Evolutionary conservation across 768 basidiomycete genomes (phyloP).

Genomic region (Hygrocybe coccinea): DNA sequence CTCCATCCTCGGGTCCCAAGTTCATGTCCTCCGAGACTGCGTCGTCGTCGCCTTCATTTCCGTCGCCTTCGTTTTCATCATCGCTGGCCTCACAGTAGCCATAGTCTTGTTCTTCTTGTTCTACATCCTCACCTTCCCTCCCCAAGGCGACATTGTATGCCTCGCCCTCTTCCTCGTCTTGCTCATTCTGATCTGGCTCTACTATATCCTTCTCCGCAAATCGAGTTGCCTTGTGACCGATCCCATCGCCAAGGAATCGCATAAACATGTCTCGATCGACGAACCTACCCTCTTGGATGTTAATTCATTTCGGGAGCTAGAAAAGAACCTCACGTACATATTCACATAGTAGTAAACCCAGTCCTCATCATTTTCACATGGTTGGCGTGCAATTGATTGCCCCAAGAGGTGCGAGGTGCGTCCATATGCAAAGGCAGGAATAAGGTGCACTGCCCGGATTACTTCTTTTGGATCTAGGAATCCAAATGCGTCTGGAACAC

Average conservation of each 20-base stretch:
- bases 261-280: slow-evolving; percentile 39
- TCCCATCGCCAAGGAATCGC: slow-evolving; percentile 26
- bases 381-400: slow-evolving; percentile 1
- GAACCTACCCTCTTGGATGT: slow-evolving; percentile 24
- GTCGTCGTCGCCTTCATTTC: neutral
- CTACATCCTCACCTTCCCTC: neutral
- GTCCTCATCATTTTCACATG: slow-evolving; percentile 14
- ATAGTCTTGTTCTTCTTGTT: slow-evolving; percentile 5
- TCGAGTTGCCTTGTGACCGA: slow-evolving; percentile 24
- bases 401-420: neutral
- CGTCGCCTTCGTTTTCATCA: neutral
- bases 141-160: neutral
- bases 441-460: slow-evolving; percentile 15
- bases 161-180: neutral
- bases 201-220: neutral
- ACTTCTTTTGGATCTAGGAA: slow-evolving; percentile 20
- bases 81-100: neutral
- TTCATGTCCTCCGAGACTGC: neutral
- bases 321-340: slow-evolving; percentile 25
- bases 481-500: slow-evolving; percentile 15
- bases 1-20: slow-evolving; percentile 3
- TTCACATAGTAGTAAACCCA: slow-evolving; percentile 35
- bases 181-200: neutral
- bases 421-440: slow-evolving; percentile 12
- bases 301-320: neutral